phyloP scores from a whole-genome alignment of 225 moss, liverwort and hornwort genomes.

The Sphagnum tenellum region DNA sequence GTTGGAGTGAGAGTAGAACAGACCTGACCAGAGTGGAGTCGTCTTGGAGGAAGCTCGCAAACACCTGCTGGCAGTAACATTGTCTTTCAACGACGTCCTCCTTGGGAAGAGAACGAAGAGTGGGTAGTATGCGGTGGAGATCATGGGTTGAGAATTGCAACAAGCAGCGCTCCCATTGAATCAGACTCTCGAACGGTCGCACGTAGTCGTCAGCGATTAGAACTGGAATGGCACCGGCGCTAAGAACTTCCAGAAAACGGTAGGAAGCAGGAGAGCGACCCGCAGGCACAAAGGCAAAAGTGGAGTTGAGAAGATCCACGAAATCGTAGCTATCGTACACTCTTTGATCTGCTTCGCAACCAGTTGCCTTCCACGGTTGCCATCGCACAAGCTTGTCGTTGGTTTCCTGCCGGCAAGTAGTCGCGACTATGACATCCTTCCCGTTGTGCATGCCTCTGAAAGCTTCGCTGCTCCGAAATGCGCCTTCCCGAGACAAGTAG shows the following conservation, averaged over 20 bases:
- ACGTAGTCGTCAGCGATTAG: slow-evolving; percentile 58
- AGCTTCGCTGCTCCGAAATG: slow-evolving; percentile 38
- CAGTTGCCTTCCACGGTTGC: slow-evolving; percentile 26
- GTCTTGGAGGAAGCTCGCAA: slow-evolving; percentile 39
- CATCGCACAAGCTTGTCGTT: slow-evolving; percentile 20
- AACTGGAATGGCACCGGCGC: slow-evolving; percentile 54
- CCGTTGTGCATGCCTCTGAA: slow-evolving; percentile 63
- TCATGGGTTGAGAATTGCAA: slow-evolving; percentile 49
- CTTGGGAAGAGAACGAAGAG: slow-evolving; percentile 22
- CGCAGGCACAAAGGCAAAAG: slow-evolving; percentile 50
- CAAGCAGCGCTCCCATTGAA: slow-evolving; percentile 58
- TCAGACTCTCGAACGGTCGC: slow-evolving; percentile 46
- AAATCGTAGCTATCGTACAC: slow-evolving; percentile 26
- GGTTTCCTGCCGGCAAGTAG: slow-evolving; percentile 44
- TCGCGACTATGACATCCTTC: slow-evolving; percentile 49
- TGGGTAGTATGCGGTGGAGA: slow-evolving; percentile 38
- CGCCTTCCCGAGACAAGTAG: slow-evolving; percentile 62
- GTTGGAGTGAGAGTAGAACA: slow-evolving; percentile 30
- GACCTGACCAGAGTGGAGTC: slow-evolving; percentile 26
- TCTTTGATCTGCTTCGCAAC: slow-evolving; percentile 30
- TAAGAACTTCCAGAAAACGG: slow-evolving; percentile 48
- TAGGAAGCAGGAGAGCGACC: slow-evolving; percentile 53
- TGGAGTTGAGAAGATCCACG: slow-evolving; percentile 54
- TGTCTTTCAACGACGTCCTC: slow-evolving; percentile 44
- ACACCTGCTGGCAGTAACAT: slow-evolving; percentile 36